phyloP scores from a whole-genome alignment of 345 rosid genomes.

The Mercurialis annua region DNA sequence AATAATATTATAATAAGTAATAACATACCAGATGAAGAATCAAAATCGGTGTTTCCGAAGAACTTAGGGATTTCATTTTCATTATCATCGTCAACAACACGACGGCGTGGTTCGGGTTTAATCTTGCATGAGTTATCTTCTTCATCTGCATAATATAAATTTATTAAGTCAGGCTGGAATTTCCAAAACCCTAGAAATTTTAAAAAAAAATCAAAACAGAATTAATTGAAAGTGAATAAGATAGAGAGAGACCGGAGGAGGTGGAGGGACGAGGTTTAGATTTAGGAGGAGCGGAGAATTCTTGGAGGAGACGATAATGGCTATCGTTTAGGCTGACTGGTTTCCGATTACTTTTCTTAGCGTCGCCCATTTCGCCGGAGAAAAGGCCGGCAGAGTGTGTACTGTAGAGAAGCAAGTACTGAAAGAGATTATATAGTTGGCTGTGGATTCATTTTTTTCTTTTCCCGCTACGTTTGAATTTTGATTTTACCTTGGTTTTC shows the following conservation, averaged over 20 bases:
- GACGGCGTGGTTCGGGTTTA: slow-evolving; percentile 37
- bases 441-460: too few species aligned
- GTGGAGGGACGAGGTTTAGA: slow-evolving; percentile 21
- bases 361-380: slow-evolving; percentile 59
- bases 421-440: too few species aligned
- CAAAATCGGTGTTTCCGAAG: slow-evolving; percentile 50
- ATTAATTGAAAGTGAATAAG: background rate
- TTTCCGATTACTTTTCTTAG: slow-evolving; percentile 39
- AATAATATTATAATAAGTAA: too few species aligned
- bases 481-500: too few species aligned
- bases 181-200: slow-evolving; percentile 2
- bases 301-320: slow-evolving; percentile 76
- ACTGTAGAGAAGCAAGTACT: too few species aligned
- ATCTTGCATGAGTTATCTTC: slow-evolving; percentile 24
- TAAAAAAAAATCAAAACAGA: background rate
- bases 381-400: too few species aligned
- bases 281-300: slow-evolving; percentile 59
- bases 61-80: slow-evolving; percentile 30
- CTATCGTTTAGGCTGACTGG: slow-evolving; percentile 81
- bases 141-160: slow-evolving; percentile 23
- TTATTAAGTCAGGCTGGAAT: background rate
- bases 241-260: slow-evolving; percentile 17
- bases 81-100: slow-evolving; percentile 3
- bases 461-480: too few species aligned
- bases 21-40: slow-evolving; percentile 39